Conservation (phyloP, 257 asterid species). For the Orobanche coerulescens region DNA sequence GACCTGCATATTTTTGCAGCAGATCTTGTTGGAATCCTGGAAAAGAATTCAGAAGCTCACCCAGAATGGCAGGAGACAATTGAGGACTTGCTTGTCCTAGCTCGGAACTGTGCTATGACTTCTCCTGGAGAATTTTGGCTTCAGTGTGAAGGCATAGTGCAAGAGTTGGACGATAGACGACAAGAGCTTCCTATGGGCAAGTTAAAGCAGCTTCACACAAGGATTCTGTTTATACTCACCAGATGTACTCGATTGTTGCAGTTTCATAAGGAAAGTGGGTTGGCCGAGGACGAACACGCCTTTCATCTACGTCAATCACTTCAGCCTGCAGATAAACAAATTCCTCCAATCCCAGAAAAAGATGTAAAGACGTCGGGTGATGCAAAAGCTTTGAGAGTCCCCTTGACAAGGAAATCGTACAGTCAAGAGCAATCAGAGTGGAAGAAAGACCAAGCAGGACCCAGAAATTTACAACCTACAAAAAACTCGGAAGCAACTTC, state of each 20-base stretch:
- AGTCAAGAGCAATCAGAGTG: constrained; percentile 91
- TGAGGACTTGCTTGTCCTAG: constrained; percentile 84
- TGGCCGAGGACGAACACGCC: constrained; percentile 79
- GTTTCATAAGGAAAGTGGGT: constrained; percentile 89
- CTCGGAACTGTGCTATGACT: constrained; percentile 95
- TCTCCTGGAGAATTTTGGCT: constrained; percentile 98
- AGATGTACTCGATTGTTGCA: constrained; percentile 94
- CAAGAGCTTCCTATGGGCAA: constrained; percentile 94
- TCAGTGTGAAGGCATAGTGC: constrained; percentile 98
- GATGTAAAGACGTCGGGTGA: constrained; percentile 40
- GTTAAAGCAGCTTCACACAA: constrained; percentile 92
- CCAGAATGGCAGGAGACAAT: constrained; percentile 98
- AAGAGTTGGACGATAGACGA: constrained; percentile 92
- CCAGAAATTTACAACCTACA: constrained; percentile 34
- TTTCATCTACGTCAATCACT: constrained; percentile 79
- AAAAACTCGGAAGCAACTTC: constrained; percentile 41
- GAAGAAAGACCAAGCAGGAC: constrained; percentile 45
- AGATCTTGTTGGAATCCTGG: constrained; percentile 82
- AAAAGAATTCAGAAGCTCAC: constrained; percentile 81
- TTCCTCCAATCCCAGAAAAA: constrained; percentile 34
- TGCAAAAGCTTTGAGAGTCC: constrained; percentile 35
- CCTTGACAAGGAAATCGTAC: constrained; percentile 60
- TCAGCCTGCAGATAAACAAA: constrained; percentile 61
- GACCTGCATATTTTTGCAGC: constrained; percentile 96
- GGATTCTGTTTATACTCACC: constrained; percentile 97